Percentiles rank a stretch among this genome's conserved stretches.
phyloP scores from a whole-genome alignment of 2,329 filamentous ascomycete species.

The Rhexocercosporidium sp. region DNA sequence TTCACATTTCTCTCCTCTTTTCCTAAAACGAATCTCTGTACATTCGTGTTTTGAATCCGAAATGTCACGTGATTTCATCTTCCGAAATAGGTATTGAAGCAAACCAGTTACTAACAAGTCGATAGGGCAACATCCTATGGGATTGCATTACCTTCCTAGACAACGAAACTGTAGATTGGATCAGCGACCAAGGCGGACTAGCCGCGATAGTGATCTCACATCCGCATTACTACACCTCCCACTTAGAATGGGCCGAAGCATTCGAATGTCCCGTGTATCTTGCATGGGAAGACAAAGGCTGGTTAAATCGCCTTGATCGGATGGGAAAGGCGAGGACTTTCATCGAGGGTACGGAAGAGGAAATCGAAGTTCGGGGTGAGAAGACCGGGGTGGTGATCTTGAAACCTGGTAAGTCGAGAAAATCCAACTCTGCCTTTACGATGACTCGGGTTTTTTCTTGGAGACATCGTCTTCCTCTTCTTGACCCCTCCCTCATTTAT shows the following conservation, averaged over 20 bases:
- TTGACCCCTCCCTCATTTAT: neutral
- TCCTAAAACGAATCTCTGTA: neutral
- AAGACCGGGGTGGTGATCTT: slow-evolving; percentile 62
- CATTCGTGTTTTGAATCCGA: too few species aligned
- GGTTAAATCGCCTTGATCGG: slow-evolving; percentile 58
- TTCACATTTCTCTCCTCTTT: neutral
- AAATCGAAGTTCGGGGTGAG: slow-evolving; percentile 46
- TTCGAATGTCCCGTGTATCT: slow-evolving; percentile 76
- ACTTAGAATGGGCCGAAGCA: slow-evolving; percentile 72
- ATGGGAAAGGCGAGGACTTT: slow-evolving; percentile 51
- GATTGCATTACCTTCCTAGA: slow-evolving; percentile 77
- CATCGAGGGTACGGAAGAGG: slow-evolving; percentile 48
- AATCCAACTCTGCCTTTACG: neutral
- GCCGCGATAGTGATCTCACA: slow-evolving; percentile 77
- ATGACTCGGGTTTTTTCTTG: neutral
- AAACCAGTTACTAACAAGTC: neutral
- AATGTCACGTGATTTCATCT: too few species aligned
- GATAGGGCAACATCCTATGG: slow-evolving; percentile 76
- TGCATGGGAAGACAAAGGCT: slow-evolving; percentile 66
- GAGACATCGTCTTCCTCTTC: neutral
- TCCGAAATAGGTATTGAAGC: neutral
- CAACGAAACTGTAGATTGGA: slow-evolving; percentile 60
- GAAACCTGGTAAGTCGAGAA: slow-evolving; percentile 60
- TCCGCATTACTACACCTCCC: slow-evolving; percentile 82
- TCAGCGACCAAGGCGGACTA: slow-evolving; percentile 68